phyloP scores from a whole-genome alignment of 2,329 filamentous ascomycete genomes.

The Fusarium dimerum region DNA sequence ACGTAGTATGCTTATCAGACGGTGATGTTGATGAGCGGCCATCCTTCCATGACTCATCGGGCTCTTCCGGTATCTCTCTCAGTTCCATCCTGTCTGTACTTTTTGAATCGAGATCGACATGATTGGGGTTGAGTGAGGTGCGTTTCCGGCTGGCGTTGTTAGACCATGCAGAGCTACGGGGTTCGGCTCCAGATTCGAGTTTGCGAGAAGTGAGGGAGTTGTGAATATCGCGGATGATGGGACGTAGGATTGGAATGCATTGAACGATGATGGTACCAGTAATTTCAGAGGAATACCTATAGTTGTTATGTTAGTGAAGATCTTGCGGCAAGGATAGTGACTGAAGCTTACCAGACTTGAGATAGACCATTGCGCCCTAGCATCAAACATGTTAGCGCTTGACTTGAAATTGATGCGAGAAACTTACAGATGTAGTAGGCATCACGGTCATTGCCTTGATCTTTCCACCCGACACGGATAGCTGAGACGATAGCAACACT shows the following conservation, averaged over 20 bases:
- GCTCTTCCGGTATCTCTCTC: conserved; percentile 23
- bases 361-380: conserved; percentile 30
- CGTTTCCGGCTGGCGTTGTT: conserved; percentile 24
- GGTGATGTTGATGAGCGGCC: neutral
- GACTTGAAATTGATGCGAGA: neutral
- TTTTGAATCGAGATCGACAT: conserved; percentile 2
- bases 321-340: neutral
- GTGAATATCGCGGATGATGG: conserved; percentile 39
- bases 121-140: conserved; percentile 10
- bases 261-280: conserved; percentile 57
- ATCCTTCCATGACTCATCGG: neutral
- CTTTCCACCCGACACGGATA: conserved; percentile 51
- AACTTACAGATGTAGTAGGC: conserved; percentile 47
- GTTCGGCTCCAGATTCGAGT: conserved; percentile 18
- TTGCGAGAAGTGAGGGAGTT: conserved; percentile 25
- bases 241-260: conserved; percentile 52
- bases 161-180: conserved; percentile 21
- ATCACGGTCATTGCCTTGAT: conserved; percentile 46
- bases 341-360: conserved; percentile 19
- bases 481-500: conserved; percentile 50
- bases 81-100: conserved; percentile 18
- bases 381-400: neutral
- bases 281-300: conserved; percentile 48
- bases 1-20: neutral
- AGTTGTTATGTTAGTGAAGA: neutral